Percentiles rank a stretch among this genome's conserved stretches.
Conservation (phyloP, 352 stramenopile genomes). For the Globisporangium acanthophoron region DNA sequence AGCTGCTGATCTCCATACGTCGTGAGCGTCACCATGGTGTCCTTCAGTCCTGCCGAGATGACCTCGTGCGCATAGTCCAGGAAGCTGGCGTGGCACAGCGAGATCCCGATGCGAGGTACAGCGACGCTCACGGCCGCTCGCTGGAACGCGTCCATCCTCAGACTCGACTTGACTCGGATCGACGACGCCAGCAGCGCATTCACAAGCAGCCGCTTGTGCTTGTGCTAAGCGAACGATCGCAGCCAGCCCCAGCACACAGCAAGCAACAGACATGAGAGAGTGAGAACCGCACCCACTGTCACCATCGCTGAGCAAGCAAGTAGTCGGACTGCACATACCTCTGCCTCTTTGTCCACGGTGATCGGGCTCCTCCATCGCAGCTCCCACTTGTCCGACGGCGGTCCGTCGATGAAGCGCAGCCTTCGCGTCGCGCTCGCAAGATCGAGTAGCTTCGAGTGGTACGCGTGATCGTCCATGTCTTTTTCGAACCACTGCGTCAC, state of each 20-base stretch:
- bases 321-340: slow-evolving; percentile 18
- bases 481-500: slow-evolving; percentile 72
- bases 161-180: slow-evolving; percentile 43
- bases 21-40: slow-evolving; percentile 28
- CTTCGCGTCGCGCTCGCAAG: slow-evolving; percentile 26
- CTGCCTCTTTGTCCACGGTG: slow-evolving; percentile 42
- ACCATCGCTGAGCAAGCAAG: not conserved
- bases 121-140: slow-evolving; percentile 25
- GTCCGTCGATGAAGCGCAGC: slow-evolving; percentile 22
- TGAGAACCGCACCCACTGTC: too few relatives aligned
- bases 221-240: slow-evolving; percentile 27
- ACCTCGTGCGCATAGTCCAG: slow-evolving; percentile 48
- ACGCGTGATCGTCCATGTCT: slow-evolving; percentile 40
- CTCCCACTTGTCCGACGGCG: slow-evolving; percentile 72
- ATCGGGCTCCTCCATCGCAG: slow-evolving; percentile 66
- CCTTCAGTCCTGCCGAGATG: slow-evolving; percentile 43
- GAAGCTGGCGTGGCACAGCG: slow-evolving; percentile 34
- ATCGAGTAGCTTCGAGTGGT: slow-evolving; percentile 37
- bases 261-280: not conserved
- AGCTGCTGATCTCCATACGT: slow-evolving; percentile 15
- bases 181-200: slow-evolving; percentile 71
- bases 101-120: slow-evolving; percentile 28
- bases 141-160: slow-evolving; percentile 38
- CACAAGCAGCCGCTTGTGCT: slow-evolving; percentile 57
- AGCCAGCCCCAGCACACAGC: not conserved